phyloP scores from a whole-genome alignment of 2,329 filamentous ascomycete genomes.

The Acarospora socialis region DNA sequence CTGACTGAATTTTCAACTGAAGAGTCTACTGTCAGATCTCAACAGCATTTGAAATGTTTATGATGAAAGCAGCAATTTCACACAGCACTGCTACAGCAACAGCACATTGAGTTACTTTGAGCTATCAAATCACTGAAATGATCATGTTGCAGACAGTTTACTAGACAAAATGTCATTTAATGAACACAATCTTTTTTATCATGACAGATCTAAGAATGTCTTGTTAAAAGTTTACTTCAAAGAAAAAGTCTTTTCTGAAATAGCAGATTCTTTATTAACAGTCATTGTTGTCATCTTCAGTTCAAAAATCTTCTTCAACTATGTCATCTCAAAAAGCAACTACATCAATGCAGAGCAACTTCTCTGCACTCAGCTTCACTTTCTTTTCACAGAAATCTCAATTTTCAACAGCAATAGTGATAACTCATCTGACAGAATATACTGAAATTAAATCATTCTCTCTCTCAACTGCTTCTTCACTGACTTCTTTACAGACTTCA shows the following conservation, averaged over 20 bases:
- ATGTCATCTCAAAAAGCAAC: neutral
- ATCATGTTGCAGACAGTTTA: too few species aligned
- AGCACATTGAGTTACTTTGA: conserved; percentile 5
- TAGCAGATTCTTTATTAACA: neutral
- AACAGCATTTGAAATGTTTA: neutral
- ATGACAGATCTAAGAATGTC: too few species aligned
- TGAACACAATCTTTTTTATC: too few species aligned
- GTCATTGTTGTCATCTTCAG: conserved; percentile 1
- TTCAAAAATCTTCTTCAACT: neutral
- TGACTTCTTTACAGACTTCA: too few species aligned
- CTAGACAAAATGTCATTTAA: too few species aligned
- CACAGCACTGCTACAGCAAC: conserved; percentile 1
- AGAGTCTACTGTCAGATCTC: too few species aligned
- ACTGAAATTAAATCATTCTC: neutral
- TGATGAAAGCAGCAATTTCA: conserved; percentile 1
- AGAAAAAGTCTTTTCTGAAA: too few species aligned
- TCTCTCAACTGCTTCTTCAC: neutral
- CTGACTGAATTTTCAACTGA: neutral
- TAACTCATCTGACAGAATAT: neutral
- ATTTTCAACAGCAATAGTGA: too few species aligned
- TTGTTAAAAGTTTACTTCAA: too few species aligned
- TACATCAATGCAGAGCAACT: neutral
- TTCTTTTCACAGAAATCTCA: neutral
- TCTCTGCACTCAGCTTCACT: neutral
- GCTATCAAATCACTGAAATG: neutral